Conservation (phyloP, 2,329 filamentous ascomycete genomes). For the Diaporthe ampelina region DNA sequence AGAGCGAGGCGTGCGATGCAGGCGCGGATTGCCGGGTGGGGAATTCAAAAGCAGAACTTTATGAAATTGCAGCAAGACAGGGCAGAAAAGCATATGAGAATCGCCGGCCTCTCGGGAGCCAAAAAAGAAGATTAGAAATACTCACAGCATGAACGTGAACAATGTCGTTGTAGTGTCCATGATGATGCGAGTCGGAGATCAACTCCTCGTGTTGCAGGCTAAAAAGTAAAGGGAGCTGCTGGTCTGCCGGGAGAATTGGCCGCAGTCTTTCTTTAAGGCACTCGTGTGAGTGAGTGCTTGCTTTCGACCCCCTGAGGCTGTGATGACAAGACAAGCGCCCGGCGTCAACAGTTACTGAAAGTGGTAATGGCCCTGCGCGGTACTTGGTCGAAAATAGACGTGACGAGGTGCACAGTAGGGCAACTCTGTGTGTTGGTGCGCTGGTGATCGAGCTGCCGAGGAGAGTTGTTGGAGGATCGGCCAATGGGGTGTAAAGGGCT, state of each 20-base stretch:
- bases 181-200: slow-evolving; percentile 42
- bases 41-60: slow-evolving; percentile 36
- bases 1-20: slow-evolving; percentile 32
- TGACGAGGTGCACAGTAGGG: slow-evolving; percentile 22
- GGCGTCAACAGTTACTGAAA: slow-evolving; percentile 22
- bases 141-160: slow-evolving; percentile 78
- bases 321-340: slow-evolving; percentile 35
- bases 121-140: slow-evolving; percentile 51
- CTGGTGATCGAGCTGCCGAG: slow-evolving; percentile 14
- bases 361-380: slow-evolving; percentile 13
- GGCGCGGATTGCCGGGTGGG: slow-evolving; percentile 22
- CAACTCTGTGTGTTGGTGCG: not conserved
- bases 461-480: slow-evolving; percentile 4
- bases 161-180: slow-evolving; percentile 76
- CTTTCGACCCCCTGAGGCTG: slow-evolving; percentile 8
- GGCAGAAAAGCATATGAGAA: slow-evolving; percentile 42
- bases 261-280: slow-evolving; percentile 31
- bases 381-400: slow-evolving; percentile 36
- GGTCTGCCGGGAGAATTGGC: slow-evolving; percentile 15
- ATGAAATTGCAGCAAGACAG: slow-evolving; percentile 36
- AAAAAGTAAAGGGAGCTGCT: not conserved
- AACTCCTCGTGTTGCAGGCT: slow-evolving; percentile 41
- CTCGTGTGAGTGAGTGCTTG: not conserved
- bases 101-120: slow-evolving; percentile 42
- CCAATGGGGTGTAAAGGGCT: slow-evolving; percentile 38